A percentile compares a stretch with the other conserved stretches of the same genome.
Conservation (phyloP, 2,329 filamentous ascomycete species). For the Claviceps spartinae region DNA sequence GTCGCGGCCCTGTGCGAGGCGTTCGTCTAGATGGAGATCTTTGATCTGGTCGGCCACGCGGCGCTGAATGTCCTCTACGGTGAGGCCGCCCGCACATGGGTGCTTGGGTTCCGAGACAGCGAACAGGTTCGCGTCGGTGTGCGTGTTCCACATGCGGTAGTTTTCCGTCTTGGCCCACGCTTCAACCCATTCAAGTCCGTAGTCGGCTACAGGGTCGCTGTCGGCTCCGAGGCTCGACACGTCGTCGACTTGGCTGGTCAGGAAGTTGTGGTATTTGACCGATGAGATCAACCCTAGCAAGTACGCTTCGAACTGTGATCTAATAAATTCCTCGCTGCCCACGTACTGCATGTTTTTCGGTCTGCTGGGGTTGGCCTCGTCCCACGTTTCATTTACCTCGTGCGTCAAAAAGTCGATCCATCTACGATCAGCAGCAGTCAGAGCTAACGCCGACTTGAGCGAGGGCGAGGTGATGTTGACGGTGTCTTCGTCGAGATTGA, state of each 20-base stretch:
- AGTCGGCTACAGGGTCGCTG: conserved; percentile 75
- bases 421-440: conserved; percentile 76
- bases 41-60: conserved; percentile 83
- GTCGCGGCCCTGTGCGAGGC: conserved; percentile 70
- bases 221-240: conserved; percentile 53
- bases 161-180: conserved; percentile 82
- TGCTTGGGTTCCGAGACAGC: conserved; percentile 89
- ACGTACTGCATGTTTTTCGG: conserved; percentile 94
- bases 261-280: conserved; percentile 75
- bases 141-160: conserved; percentile 71
- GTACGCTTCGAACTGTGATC: conserved; percentile 94
- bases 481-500: conserved; percentile 84
- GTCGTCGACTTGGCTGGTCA: conserved; percentile 57
- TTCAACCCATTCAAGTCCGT: conserved; percentile 72
- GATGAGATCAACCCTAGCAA: conserved; percentile 76
- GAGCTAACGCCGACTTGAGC: conserved; percentile 57
- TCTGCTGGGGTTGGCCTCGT: conserved; percentile 72
- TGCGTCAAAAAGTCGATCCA: conserved; percentile 97
- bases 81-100: conserved; percentile 82
- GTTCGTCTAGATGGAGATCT: conserved; percentile 85
- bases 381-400: conserved; percentile 92
- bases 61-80: conserved; percentile 87
- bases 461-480: conserved; percentile 74
- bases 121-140: conserved; percentile 79
- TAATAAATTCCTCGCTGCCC: conserved; percentile 93